These are phyloP conservation scores for Dysphania ambrosioides DNA, from an alignment of 148 eudicot genomes.

Conservation along the genomic window DNA sequence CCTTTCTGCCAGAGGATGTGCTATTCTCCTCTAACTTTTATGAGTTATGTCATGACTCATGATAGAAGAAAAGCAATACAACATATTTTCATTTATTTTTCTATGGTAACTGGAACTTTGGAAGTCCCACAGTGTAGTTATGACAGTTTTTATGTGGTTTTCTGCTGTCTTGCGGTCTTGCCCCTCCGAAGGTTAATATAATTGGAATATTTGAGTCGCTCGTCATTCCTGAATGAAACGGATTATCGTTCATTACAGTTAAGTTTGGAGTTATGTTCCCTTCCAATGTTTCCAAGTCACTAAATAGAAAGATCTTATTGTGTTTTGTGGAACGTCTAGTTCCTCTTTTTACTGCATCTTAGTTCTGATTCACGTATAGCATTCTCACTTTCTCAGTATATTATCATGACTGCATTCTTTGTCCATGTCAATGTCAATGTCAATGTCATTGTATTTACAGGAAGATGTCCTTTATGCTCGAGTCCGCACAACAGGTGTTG, in stretches of 20 bases:
- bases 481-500: conserved; percentile 94
- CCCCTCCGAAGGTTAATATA: background rate
- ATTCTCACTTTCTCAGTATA: background rate
- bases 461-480: conserved; percentile 95
- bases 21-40: too few relatives aligned
- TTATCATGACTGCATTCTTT: background rate
- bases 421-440: background rate
- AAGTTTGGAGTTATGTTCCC: conserved; percentile 3
- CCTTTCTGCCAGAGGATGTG: too few relatives aligned
- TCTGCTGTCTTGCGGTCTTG: conserved; percentile 4
- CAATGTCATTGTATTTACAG: conserved; percentile 36
- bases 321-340: background rate
- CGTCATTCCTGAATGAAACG: background rate
- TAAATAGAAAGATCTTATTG: too few relatives aligned
- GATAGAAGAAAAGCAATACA: too few relatives aligned
- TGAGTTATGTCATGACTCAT: background rate
- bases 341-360: too few relatives aligned
- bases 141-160: background rate
- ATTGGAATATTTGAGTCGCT: background rate
- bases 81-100: background rate
- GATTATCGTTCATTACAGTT: too few relatives aligned
- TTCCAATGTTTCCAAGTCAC: too few relatives aligned
- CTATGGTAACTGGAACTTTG: background rate
- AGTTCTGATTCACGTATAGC: background rate
- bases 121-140: background rate